These are phyloP conservation scores for Sporisorium exsertum DNA, from an alignment of 1,284 basidiomycete species.

Conservation along the genomic window DNA sequence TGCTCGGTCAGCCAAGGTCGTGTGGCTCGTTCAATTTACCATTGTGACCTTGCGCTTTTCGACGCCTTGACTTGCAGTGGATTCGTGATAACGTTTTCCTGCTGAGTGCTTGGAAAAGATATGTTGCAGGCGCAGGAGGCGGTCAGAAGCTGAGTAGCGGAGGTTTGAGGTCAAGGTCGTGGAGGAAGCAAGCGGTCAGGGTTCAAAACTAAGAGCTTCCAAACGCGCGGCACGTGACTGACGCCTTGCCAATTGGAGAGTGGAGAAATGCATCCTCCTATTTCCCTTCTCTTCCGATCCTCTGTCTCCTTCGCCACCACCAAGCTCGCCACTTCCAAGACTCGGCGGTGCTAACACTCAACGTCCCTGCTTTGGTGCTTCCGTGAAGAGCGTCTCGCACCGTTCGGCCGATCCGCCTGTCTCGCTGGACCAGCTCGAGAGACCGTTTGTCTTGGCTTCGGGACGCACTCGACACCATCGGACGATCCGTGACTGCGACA, in stretches of 20 bases:
- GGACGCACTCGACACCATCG: neutral
- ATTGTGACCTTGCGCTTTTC: slow-evolving; percentile 2
- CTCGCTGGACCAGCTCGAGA: neutral
- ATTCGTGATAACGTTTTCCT: neutral
- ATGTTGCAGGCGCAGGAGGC: neutral
- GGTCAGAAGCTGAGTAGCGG: neutral
- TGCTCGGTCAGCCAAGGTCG: neutral
- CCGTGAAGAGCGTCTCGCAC: neutral
- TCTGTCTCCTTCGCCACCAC: slow-evolving; percentile 17
- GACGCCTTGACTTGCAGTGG: no score
- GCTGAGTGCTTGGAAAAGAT: neutral
- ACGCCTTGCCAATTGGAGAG: slow-evolving; percentile 15
- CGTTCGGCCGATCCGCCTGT: neutral
- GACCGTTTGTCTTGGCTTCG: neutral
- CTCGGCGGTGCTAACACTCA: neutral
- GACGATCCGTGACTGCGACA: neutral
- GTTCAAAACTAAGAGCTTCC: slow-evolving; percentile 19
- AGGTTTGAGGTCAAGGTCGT: neutral
- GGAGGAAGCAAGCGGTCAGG: slow-evolving; percentile 6
- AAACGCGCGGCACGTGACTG: slow-evolving; percentile 29
- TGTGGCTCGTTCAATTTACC: slow-evolving; percentile 2
- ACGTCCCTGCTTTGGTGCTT: neutral
- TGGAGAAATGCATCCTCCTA: slow-evolving; percentile 21
- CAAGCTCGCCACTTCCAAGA: neutral
- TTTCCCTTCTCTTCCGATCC: neutral